These are phyloP conservation scores for Hansenula anomala DNA, from an alignment of 1,139 yeast species.

Conservation along the genomic window DNA sequence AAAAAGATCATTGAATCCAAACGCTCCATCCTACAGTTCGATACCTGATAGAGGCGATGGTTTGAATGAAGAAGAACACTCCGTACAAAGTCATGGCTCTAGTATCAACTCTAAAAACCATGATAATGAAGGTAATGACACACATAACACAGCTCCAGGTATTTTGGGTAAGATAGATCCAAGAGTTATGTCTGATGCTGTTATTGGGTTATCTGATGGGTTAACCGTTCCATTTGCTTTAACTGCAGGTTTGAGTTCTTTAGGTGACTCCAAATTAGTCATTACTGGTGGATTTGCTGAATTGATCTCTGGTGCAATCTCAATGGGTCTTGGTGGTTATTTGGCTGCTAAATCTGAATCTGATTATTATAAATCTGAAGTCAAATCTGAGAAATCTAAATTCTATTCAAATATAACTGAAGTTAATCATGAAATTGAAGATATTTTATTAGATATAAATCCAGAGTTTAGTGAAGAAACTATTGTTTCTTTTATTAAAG, in stretches of 20 bases:
- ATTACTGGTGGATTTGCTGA: constrained; percentile 87
- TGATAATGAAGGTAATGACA: constrained; percentile 7
- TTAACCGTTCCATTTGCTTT: constrained; percentile 81
- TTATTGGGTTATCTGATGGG: constrained; percentile 78
- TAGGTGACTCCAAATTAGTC: constrained; percentile 70
- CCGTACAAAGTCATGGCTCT: background rate
- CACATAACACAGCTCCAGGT: constrained; percentile 6
- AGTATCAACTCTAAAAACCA: background rate
- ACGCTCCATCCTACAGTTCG: constrained; percentile 8
- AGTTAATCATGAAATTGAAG: constrained; percentile 66
- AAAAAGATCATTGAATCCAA: constrained; percentile 9
- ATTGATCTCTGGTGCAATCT: constrained; percentile 75
- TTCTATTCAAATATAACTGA: constrained; percentile 62
- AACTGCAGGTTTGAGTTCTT: constrained; percentile 75
- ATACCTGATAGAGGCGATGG: constrained; percentile 8
- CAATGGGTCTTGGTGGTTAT: constrained; percentile 84
- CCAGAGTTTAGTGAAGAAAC: constrained; percentile 57
- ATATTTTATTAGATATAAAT: constrained; percentile 58
- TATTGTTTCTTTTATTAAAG: constrained; percentile 59
- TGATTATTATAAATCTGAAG: constrained; percentile 68
- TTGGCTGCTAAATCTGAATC: constrained; percentile 77
- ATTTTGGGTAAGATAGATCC: constrained; percentile 43
- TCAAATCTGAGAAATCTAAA: constrained; percentile 62
- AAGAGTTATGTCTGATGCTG: constrained; percentile 74
- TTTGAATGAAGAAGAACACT: constrained; percentile 1